phyloP scores from a whole-genome alignment of 2,329 filamentous ascomycete genomes.

The Graphium sp. region DNA sequence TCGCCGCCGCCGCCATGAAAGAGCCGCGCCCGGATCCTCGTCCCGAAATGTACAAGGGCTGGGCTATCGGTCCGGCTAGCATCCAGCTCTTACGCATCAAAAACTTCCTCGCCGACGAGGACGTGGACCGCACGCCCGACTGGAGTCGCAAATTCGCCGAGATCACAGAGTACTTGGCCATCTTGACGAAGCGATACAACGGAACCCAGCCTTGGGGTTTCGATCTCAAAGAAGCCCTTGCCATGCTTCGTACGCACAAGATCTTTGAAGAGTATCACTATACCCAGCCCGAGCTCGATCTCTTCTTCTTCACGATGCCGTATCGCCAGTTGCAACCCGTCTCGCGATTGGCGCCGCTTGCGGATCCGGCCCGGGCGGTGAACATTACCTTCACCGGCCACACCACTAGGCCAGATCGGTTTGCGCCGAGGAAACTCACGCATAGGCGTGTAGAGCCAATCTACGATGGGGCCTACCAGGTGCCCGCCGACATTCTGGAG shows the following conservation, averaged over 20 bases:
- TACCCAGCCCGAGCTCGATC: constrained; percentile 9
- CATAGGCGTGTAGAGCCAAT: constrained; percentile 5
- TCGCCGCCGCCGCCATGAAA: too few species aligned
- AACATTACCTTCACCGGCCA: too few species aligned
- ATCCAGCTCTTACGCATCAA: constrained; percentile 14
- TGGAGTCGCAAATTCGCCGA: constrained; percentile 20
- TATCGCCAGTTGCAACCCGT: too few species aligned
- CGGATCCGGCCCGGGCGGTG: too few species aligned
- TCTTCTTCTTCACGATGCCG: constrained; percentile 8
- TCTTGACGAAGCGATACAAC: constrained; percentile 11
- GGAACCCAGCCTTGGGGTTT: constrained; percentile 12
- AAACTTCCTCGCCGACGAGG: constrained; percentile 31
- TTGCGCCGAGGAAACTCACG: constrained; percentile 1
- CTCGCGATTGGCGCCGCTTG: too few species aligned
- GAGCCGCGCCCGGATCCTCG: too few species aligned
- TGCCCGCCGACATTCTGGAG: constrained; percentile 10
- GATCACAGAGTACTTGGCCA: constrained; percentile 20
- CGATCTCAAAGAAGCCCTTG: constrained; percentile 12
- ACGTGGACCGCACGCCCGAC: constrained; percentile 20
- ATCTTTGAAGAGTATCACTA: constrained; percentile 18
- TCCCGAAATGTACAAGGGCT: constrained; percentile 17
- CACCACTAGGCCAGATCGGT: too few species aligned
- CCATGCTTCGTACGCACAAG: constrained; percentile 16
- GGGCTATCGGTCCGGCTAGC: constrained; percentile 15
- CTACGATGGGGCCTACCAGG: constrained; percentile 7